These are phyloP conservation scores for Penicillium manginii DNA, from an alignment of 495 filamentous ascomycete genomes.

Conservation along the genomic window DNA sequence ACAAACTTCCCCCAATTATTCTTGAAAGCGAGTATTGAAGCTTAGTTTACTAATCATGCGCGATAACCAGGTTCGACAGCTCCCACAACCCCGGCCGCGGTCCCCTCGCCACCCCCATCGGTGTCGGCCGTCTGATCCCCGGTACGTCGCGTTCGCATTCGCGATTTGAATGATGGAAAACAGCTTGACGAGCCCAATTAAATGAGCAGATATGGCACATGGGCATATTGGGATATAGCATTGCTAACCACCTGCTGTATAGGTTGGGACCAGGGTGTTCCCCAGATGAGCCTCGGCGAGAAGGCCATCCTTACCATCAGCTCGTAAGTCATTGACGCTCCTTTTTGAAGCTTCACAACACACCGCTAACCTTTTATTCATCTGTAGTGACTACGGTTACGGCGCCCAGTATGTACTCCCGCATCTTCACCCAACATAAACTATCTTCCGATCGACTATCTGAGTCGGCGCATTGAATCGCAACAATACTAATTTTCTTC, in stretches of 20 bases:
- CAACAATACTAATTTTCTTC: neutral
- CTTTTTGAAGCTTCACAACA: neutral
- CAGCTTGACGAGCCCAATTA: neutral
- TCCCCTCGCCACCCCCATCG: constrained; percentile 66
- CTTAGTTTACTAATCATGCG: constrained; percentile 8
- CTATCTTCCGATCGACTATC: neutral
- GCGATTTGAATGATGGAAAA: neutral
- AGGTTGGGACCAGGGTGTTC: constrained; percentile 90
- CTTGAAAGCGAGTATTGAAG: neutral
- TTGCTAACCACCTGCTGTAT: constrained; percentile 3
- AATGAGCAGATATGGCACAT: neutral
- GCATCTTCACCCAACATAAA: neutral
- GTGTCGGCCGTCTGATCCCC: constrained; percentile 76
- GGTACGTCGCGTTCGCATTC: constrained; percentile 49
- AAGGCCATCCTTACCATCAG: constrained; percentile 77
- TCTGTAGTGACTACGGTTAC: constrained; percentile 74
- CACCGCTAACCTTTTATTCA: constrained; percentile 29
- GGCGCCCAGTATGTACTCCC: constrained; percentile 62
- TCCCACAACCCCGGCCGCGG: constrained; percentile 57
- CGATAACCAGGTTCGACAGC: constrained; percentile 70
- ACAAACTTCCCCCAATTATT: neutral
- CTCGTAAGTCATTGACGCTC: constrained; percentile 55
- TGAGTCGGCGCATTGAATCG: neutral
- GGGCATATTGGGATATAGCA: neutral
- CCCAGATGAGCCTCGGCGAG: constrained; percentile 79